Evolutionary conservation across 2,329 filamentous ascomycete genomes (phyloP).

Genomic region (Neofusicoccum kwambonambiense): DNA sequence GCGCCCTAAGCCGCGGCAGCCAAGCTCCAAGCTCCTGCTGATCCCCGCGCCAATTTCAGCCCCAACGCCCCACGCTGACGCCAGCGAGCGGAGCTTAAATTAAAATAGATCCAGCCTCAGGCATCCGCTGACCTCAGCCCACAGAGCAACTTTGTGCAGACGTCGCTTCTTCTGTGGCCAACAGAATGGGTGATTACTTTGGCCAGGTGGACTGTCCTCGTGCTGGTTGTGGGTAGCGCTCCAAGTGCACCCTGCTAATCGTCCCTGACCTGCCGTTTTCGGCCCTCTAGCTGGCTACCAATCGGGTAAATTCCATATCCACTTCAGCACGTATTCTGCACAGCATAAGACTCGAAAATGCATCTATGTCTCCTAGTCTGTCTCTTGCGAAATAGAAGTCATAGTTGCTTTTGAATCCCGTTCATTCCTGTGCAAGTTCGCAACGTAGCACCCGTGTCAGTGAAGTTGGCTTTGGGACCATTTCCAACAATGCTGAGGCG

Average conservation of each 20-base stretch:
- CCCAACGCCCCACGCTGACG: constrained; percentile 4
- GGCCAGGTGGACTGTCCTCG: too few relatives aligned
- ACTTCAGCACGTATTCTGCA: background rate
- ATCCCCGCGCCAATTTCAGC: constrained; percentile 7
- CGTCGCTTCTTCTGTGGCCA: background rate
- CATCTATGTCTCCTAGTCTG: too few relatives aligned
- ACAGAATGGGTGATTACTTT: background rate
- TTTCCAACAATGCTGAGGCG: background rate
- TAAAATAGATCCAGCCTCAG: constrained; percentile 11
- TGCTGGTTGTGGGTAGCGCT: background rate
- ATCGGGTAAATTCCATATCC: background rate
- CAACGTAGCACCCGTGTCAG: too few relatives aligned
- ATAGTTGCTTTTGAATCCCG: too few relatives aligned
- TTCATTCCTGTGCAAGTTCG: too few relatives aligned
- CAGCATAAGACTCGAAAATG: too few relatives aligned
- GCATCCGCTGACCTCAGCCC: background rate
- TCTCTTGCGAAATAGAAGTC: too few relatives aligned
- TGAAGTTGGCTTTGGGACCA: too few relatives aligned
- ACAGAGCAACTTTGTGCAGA: background rate
- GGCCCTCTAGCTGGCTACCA: background rate
- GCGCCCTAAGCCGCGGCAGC: background rate
- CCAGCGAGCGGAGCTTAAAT: background rate
- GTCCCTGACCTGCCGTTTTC: background rate
- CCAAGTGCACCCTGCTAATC: background rate
- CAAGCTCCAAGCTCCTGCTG: background rate